phyloP scores from a whole-genome alignment of 1,139 yeast genomes.

The Hemisphaericaspora subhashii region DNA sequence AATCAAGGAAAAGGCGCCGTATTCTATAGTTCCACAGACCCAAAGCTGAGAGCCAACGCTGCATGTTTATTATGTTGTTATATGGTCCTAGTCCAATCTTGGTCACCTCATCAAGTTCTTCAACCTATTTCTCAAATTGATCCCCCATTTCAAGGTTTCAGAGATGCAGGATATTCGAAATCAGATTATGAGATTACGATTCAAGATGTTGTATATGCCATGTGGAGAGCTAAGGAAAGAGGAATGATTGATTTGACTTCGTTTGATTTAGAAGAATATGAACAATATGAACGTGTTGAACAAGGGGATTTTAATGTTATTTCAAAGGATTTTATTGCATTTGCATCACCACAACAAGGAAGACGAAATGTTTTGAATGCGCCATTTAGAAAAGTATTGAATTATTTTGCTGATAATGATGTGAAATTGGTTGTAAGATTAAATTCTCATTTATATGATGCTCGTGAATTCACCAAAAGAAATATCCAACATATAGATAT shows the following conservation, averaged over 20 bases:
- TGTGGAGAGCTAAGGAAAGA: constrained; percentile 98
- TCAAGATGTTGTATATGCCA: constrained; percentile 92
- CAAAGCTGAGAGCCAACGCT: constrained; percentile 86
- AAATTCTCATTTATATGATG: constrained; percentile 87
- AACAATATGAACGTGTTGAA: constrained; percentile 91
- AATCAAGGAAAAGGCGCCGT: constrained; percentile 90
- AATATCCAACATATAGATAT: constrained; percentile 90
- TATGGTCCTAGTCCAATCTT: constrained; percentile 90
- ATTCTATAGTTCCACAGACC: constrained; percentile 78
- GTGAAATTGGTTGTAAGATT: constrained; percentile 90
- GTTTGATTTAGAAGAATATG: constrained; percentile 92
- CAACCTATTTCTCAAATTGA: constrained; percentile 92
- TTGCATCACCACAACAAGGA: constrained; percentile 93
- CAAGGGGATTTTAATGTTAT: constrained; percentile 94
- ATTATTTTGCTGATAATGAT: constrained; percentile 66
- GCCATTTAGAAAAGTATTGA: constrained; percentile 78
- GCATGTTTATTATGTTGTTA: constrained; percentile 93
- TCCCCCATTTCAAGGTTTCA: constrained; percentile 90
- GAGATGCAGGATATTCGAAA: constrained; percentile 96
- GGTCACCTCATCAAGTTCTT: constrained; percentile 97
- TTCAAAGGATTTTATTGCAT: constrained; percentile 92
- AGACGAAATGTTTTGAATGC: constrained; percentile 50
- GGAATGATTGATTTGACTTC: constrained; percentile 81
- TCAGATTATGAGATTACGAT: constrained; percentile 93
- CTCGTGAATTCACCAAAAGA: constrained; percentile 74